Conservation (phyloP, 495 filamentous ascomycete species). For the Podospora pseudopauciseta region DNA sequence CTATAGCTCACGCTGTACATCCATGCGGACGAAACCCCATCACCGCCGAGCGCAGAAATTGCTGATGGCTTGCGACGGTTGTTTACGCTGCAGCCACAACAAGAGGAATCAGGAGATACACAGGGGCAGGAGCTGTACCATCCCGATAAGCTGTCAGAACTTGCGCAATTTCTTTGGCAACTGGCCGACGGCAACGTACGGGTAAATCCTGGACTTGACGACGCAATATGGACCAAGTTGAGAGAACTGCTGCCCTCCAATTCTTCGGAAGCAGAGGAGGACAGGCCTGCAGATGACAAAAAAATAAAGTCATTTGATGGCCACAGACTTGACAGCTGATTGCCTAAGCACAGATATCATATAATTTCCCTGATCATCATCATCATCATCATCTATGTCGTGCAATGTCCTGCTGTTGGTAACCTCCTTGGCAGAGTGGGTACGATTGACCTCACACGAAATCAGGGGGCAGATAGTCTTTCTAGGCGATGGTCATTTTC, state of each 20-base stretch:
- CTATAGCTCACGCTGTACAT: background rate
- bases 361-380: too few species aligned
- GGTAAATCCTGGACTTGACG: background rate
- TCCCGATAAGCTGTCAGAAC: background rate
- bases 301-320: too few species aligned
- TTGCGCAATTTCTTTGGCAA: background rate
- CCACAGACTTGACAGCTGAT: too few species aligned
- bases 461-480: background rate
- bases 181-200: background rate
- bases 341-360: too few species aligned
- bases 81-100: background rate
- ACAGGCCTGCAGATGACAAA: too few species aligned
- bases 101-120: background rate
- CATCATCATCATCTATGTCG: too few species aligned
- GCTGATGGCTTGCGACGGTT: background rate
- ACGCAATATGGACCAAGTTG: background rate
- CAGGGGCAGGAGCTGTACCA: background rate
- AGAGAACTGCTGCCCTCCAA: background rate
- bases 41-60: background rate
- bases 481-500: too few species aligned
- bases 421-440: background rate
- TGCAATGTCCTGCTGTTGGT: background rate
- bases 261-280: background rate
- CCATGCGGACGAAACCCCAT: background rate
- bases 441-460: background rate